Conservation (phyloP, 2,329 filamentous ascomycete genomes). For the Microcyclosporella mali region DNA sequence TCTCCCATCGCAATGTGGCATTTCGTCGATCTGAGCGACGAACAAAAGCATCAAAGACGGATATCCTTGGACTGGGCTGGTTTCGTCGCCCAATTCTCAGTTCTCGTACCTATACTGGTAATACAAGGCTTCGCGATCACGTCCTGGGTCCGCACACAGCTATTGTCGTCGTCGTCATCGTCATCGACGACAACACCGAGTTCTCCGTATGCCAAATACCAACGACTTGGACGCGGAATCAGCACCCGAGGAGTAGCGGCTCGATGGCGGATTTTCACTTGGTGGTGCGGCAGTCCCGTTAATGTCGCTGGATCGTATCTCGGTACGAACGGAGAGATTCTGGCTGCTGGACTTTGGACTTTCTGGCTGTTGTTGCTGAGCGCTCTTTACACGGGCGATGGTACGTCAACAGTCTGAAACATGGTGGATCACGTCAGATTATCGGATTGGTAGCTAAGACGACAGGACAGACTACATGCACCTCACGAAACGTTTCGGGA, state of each 20-base stretch:
- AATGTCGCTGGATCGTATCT: conserved; percentile 30
- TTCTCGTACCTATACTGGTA: conserved; percentile 41
- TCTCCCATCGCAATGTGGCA: conserved; percentile 36
- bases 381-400: conserved; percentile 48
- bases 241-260: neutral
- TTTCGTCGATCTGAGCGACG: conserved; percentile 46
- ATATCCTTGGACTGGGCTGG: conserved; percentile 51
- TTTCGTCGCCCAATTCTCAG: conserved; percentile 50
- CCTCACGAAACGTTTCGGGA: conserved; percentile 56
- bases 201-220: conserved; percentile 36
- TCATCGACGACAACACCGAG: conserved; percentile 29
- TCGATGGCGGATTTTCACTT: conserved; percentile 28
- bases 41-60: conserved; percentile 47
- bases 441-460: too few relatives aligned
- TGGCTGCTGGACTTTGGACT: conserved; percentile 45
- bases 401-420: conserved; percentile 34
- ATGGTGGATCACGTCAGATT: neutral
- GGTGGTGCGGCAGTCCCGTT: conserved; percentile 27
- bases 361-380: conserved; percentile 48
- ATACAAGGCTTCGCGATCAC: conserved; percentile 38
- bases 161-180: neutral
- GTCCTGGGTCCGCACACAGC: conserved; percentile 25
- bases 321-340: conserved; percentile 48
- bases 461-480: conserved; percentile 57
- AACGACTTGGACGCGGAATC: conserved; percentile 13